Base-by-base conservation (phyloP, 2,329 filamentous ascomycete species). In the Aspergillus sp. region DNA sequence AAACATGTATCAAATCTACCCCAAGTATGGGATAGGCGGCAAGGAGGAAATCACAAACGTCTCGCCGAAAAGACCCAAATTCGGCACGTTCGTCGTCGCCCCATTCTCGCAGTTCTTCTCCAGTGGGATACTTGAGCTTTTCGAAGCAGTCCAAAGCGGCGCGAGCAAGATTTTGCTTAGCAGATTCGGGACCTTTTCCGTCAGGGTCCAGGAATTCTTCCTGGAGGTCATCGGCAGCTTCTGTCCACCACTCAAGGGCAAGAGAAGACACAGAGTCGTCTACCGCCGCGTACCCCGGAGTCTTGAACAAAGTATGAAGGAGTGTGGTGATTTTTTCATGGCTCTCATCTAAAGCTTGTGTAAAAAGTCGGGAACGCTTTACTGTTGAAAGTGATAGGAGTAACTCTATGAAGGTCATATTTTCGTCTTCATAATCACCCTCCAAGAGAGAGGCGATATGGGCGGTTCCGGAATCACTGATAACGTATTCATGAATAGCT, bases 21-120 rank as follows among this genome's bases (percentile, higher is more conserved):
- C 78, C 78, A 11, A 80, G 60, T 22, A 79, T 71, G 1, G 75
- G 73, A 61, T 78, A 79, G 2, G 73, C 71, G 6, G 76, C 73
- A 13, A 78, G 69, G 11, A 79, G 67, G 51, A 78, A 79, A 59
- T 80, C 78, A 49, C 73, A 73, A n/a, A 74, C 76, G 45, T 79
- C 76, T 27, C 74, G 73, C 17, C 78, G 75, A 56, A 79, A 79
- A 17, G 71, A 67, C 47, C 69, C 69, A 55, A 79, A 80, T 54
- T 76, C 73, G 54, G 67, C 70, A 30, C 75, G 66, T 27, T 80
- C 77, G 50, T 79, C 77, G 33, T 74, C 71, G 46, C 71, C 70
- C 77, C 77, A 80, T 9, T 72, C 70, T 33, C 68, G 65, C 15
- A 73, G 41, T 19, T 74, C 70, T 41, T 67, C 66, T 2, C 69